These are phyloP conservation scores for Macrophomina tecta DNA, from an alignment of 2,329 filamentous ascomycete genomes.

Conservation along the genomic window DNA sequence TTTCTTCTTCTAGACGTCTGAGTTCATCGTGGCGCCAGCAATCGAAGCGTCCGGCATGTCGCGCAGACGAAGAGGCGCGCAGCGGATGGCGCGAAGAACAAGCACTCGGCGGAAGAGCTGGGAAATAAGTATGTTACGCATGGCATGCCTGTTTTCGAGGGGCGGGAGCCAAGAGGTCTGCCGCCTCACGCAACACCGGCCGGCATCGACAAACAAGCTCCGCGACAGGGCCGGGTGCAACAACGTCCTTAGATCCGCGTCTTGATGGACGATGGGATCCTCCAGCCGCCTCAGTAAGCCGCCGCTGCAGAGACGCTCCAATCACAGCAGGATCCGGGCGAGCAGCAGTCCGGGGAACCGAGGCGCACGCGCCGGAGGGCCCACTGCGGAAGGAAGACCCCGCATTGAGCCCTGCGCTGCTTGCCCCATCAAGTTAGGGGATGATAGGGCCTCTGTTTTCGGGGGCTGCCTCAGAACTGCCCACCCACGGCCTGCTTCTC, in stretches of 20 bases:
- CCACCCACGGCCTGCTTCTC: background rate
- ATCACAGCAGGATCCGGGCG: background rate
- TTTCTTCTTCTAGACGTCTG: too few species aligned
- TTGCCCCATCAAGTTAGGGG: conserved; percentile 3
- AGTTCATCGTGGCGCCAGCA: too few species aligned
- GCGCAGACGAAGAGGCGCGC: too few species aligned
- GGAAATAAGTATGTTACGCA: background rate
- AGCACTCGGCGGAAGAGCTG: background rate
- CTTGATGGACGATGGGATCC: background rate
- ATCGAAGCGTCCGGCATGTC: too few species aligned
- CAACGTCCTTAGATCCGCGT: background rate
- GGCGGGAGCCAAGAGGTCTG: background rate
- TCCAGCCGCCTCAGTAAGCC: background rate
- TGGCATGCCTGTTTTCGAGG: background rate
- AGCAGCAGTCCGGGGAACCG: background rate
- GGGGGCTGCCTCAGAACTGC: background rate
- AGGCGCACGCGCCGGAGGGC: background rate
- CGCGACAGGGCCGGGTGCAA: background rate
- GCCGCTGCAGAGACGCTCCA: background rate
- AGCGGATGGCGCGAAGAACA: background rate
- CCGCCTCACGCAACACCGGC: background rate
- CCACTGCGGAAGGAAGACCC: background rate
- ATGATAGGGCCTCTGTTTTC: background rate
- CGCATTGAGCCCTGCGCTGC: background rate
- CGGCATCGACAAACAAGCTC: background rate